Evolutionary conservation across 306 rosid genomes (phyloP).

Genomic region (Cicer bijugum): DNA sequence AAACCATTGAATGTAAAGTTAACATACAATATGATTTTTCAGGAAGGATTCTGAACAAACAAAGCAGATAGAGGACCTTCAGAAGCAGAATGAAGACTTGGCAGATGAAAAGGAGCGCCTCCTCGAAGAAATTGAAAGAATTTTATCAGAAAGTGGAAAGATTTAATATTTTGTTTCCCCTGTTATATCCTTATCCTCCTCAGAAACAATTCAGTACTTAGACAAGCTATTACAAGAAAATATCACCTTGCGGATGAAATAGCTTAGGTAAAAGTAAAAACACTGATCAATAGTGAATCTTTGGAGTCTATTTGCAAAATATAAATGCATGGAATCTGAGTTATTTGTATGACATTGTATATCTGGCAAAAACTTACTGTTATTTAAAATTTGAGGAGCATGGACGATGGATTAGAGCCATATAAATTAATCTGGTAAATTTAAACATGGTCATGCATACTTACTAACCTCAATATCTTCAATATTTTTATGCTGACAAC

Average conservation of each 20-base stretch:
- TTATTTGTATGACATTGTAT: slow-evolving; percentile 27
- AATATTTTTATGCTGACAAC: neutral
- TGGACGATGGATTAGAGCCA: neutral
- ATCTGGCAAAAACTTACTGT: slow-evolving; percentile 31
- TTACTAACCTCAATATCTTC: neutral
- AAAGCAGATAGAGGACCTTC: slow-evolving; percentile 92
- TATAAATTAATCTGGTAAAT: neutral
- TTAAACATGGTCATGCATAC: neutral
- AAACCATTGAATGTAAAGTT: neutral
- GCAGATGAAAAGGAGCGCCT: slow-evolving; percentile 82
- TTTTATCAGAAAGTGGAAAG: slow-evolving; percentile 63
- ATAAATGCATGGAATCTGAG: slow-evolving; percentile 38
- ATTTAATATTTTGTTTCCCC: slow-evolving; percentile 44
- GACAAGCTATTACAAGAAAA: slow-evolving; percentile 9
- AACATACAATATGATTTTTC: slow-evolving; percentile 36
- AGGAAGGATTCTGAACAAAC: slow-evolving; percentile 99
- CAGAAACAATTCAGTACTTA: slow-evolving; percentile 25
- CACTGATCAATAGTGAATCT: slow-evolving; percentile 21
- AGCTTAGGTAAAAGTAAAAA: neutral
- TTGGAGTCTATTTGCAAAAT: slow-evolving; percentile 33
- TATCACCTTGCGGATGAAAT: slow-evolving; percentile 16
- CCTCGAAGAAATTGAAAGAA: slow-evolving; percentile 82
- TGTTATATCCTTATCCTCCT: neutral
- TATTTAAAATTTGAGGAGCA: slow-evolving; percentile 37
- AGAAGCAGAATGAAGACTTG: slow-evolving; percentile 85